phyloP scores from a whole-genome alignment of 164 flowering plant genomes.

The Chimonanthus salicifolius region DNA sequence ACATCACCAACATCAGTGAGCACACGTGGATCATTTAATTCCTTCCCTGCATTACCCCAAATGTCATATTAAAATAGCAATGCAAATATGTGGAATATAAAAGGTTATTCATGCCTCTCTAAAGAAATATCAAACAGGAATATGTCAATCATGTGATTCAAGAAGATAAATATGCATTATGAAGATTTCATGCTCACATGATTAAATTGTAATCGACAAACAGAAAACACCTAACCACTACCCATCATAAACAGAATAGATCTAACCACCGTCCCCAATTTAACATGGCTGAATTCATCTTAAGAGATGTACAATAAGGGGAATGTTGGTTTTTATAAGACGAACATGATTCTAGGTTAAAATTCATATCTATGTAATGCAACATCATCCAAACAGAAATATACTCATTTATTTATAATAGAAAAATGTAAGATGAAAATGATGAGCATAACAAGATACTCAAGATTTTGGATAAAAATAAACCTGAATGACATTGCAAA shows the following conservation, averaged over 20 bases:
- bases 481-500: not conserved
- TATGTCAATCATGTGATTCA: not conserved
- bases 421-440: not conserved
- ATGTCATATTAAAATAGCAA: not conserved
- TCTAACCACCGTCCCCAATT: not conserved
- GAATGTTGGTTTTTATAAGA: too few relatives aligned
- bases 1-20: constrained; percentile 97
- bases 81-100: not conserved
- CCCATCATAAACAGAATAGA: not conserved
- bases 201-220: not conserved
- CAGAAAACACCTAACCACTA: too few relatives aligned
- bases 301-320: not conserved
- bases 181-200: not conserved
- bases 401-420: too few relatives aligned
- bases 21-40: constrained; percentile 77
- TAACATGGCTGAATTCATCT: not conserved
- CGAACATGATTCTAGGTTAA: not conserved
- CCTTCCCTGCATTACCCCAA: constrained; percentile 59
- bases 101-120: not conserved
- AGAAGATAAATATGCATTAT: not conserved
- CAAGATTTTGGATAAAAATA: not conserved
- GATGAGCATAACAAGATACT: not conserved
- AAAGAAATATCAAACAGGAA: not conserved
- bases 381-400: too few relatives aligned
- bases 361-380: too few relatives aligned